These are phyloP conservation scores for Amanita phalloides DNA, from an alignment of 768 basidiomycete species.

Conservation along the genomic window DNA sequence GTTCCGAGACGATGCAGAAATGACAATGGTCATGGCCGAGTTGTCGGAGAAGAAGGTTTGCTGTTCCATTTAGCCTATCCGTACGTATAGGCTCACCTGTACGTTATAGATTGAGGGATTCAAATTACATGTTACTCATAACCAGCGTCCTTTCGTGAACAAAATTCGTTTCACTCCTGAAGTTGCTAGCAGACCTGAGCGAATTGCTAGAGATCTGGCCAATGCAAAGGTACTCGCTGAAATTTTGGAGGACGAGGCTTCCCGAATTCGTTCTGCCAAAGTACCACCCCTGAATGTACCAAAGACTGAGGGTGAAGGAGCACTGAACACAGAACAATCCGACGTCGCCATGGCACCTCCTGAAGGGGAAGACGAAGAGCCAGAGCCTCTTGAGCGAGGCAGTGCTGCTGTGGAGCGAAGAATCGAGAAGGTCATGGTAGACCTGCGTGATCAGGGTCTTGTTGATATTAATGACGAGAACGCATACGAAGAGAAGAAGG, in stretches of 20 bases:
- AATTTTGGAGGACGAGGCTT: constrained; percentile 65
- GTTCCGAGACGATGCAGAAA: constrained; percentile 79
- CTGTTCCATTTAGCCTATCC: constrained; percentile 1
- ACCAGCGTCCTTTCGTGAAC: constrained; percentile 66
- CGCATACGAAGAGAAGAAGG: constrained; percentile 62
- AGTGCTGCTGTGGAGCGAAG: constrained; percentile 73
- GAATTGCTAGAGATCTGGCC: constrained; percentile 71
- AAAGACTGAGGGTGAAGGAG: constrained; percentile 19
- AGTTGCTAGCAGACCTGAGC: constrained; percentile 67
- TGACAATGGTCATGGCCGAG: constrained; percentile 58
- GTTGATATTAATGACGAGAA: constrained; percentile 54
- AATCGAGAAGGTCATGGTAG: constrained; percentile 66
- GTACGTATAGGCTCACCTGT: constrained; percentile 2
- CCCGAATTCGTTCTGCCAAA: constrained; percentile 35
- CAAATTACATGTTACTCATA: constrained; percentile 85
- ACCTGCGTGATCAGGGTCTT: constrained; percentile 54
- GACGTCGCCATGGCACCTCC: constrained; percentile 17
- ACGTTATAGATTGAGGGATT: constrained; percentile 78
- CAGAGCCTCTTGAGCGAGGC: constrained; percentile 53
- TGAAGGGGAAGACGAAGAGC: constrained; percentile 33
- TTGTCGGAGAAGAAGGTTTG: constrained; percentile 79
- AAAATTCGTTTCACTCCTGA: constrained; percentile 75
- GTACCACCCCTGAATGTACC: constrained; percentile 16
- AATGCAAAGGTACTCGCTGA: constrained; percentile 65
- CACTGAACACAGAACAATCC: constrained; percentile 6